Base-by-base conservation (phyloP, 345 rosid species). In the Eucalyptus erythrocorys region DNA sequence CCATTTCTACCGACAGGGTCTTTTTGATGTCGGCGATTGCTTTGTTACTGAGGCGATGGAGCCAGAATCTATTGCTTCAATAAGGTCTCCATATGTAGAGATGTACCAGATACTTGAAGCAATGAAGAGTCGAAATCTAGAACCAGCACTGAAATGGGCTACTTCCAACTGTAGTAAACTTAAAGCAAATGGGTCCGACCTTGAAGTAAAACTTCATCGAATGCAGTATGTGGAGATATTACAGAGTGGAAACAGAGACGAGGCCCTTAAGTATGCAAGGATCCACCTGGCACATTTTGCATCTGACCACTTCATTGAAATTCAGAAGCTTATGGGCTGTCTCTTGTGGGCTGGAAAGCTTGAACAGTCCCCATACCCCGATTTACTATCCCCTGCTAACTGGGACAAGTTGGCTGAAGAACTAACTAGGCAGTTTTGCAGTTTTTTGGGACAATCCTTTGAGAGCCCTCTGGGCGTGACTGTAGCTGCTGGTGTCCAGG, bases 71-170 rank as follows among this genome's bases (percentile, higher is more conserved):
- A 76, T 47, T 26, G 37, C 53, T 76, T 42, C 64, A 17, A 87
- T 89, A 45, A 93, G 92, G 90, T 93, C 94, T 87, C 96, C 93
- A 55, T 96, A 91, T 86, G 81, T 94, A 86, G 95, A 96, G 90
- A 86, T 96, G 91, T 89, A 92, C 89, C 93, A 88, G 87, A 86
- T 97, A 87, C 91, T 92, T 8, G 96, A 96, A 88, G 94, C 96
- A 13, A 88, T 97, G 92, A 93, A 89, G 89, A 88, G 48, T 86
- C 92, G 88, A 89, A 90, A 95, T 91, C 90, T 94, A 24, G 93
- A 90, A 88, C 99, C 98, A 90, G 97, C 97, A n/a, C 90, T 97
- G 92, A 91, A 90, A 61, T 96, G 99, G 99, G 93, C 92, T 37
- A 86, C 93, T 49, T 86, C 88, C 86, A 95, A 95, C 91, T 88